phyloP scores from a whole-genome alignment of 1,284 basidiomycete genomes.

The Cutaneotrichosporon dermatis region DNA sequence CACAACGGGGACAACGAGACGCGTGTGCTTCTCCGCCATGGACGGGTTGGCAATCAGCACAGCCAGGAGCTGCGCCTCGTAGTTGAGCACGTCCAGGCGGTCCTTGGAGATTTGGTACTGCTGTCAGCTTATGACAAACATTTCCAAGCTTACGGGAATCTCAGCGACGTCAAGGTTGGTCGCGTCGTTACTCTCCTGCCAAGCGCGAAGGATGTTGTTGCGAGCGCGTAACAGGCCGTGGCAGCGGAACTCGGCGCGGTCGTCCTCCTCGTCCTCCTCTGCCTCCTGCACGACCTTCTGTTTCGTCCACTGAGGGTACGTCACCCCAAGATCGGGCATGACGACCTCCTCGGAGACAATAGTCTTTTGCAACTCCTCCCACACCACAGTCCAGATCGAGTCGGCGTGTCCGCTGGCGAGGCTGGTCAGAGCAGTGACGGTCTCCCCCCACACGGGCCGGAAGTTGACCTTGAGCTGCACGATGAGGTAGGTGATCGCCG shows the following conservation, averaged over 20 bases:
- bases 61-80: constrained; percentile 72
- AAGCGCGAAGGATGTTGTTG: constrained; percentile 19
- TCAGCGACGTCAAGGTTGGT: constrained; percentile 31
- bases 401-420: constrained; percentile 62
- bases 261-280: constrained; percentile 25
- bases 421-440: constrained; percentile 62
- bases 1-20: constrained; percentile 73
- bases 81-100: constrained; percentile 67
- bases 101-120: constrained; percentile 61
- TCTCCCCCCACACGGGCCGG: constrained; percentile 80
- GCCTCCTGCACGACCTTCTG: constrained; percentile 11
- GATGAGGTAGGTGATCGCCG: constrained; percentile 34
- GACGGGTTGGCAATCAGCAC: constrained; percentile 63
- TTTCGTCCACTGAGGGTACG: constrained; percentile 36
- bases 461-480: constrained; percentile 83
- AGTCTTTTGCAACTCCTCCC: constrained; percentile 57
- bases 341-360: constrained; percentile 21
- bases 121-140: constrained; percentile 10
- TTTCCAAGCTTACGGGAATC: constrained; percentile 26
- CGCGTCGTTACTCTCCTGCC: constrained; percentile 24
- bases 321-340: constrained; percentile 28
- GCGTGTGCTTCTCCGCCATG: constrained; percentile 77
- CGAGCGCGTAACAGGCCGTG: constrained; percentile 32
- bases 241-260: constrained; percentile 45
- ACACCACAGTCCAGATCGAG: constrained; percentile 66